Base-by-base conservation (phyloP, 192 early-diverging fungal species). In the Coemansia asiatica region DNA sequence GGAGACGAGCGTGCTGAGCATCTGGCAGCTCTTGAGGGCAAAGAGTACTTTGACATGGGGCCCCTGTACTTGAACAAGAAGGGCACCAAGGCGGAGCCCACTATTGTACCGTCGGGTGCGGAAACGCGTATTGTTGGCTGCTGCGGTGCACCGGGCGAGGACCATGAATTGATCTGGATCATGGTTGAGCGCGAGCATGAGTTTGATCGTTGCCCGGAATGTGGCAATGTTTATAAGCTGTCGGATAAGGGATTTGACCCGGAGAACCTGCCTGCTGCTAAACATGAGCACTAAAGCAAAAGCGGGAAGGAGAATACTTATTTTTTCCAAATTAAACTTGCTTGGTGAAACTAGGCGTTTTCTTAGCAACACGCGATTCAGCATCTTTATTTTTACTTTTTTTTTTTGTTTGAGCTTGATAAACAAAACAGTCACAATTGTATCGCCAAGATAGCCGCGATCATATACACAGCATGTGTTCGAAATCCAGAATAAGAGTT, bases 121-220 rank as follows among this genome's bases (percentile, higher is more conserved):
- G 85, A 85, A 51, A 85, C 88, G 71, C 89, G 91, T 50, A 90
- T 92, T 68, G 87, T 97, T 63, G 97, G 93, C 28, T 99, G 97
- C 90, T 72, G 82, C 90, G 97, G 97, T 60, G 94, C 88, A 77
- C 94, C 95, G 33, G 92, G 86, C 63, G 97, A 99, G 76, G 87
- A 89, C 57, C 97, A 99, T 74, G 93, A 96, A 66, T 75, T 88
- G 59, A 80, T 93, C 76, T 99, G 95, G 95, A 84, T 99, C 67
- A 85, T 88, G 51, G 83, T 99, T 57, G 88, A 93, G 78, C 89
- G 83, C 51, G 38, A 68, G 54, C 87, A 90, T 67, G 88, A 88
- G 44, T 85, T 92, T 67, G 92, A 97, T 73, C 91, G 95, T 70
- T 98, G 96, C 89, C 92, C 91, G 33, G 89, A 96, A 83, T 98